These are phyloP conservation scores for Aureobasidium musti DNA, from an alignment of 2,329 filamentous ascomycete species.

Conservation along the genomic window DNA sequence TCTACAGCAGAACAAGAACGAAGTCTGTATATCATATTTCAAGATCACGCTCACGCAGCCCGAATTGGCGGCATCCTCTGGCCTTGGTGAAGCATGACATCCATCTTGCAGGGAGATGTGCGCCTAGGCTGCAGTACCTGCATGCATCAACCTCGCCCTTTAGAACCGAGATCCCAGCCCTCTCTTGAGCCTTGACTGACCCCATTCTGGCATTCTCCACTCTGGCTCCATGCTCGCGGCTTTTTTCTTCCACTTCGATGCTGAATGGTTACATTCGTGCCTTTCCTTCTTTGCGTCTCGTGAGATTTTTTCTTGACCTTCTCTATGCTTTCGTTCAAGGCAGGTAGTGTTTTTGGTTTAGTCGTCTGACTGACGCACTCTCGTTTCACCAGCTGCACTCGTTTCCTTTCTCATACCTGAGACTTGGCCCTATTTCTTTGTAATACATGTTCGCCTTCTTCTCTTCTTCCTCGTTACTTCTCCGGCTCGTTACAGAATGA, in stretches of 20 bases:
- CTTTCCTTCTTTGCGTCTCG: not conserved
- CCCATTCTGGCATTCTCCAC: slow-evolving; percentile 28
- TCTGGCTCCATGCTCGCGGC: slow-evolving; percentile 26
- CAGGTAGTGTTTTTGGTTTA: slow-evolving; percentile 23
- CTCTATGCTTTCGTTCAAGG: slow-evolving; percentile 25
- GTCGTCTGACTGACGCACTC: slow-evolving; percentile 28
- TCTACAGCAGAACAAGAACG: not conserved
- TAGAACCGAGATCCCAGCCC: slow-evolving; percentile 27
- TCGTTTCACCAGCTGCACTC: slow-evolving; percentile 30
- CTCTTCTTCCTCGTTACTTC: slow-evolving; percentile 25
- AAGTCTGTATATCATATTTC: not conserved
- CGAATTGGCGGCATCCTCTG: slow-evolving; percentile 17
- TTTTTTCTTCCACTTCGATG: slow-evolving; percentile 12
- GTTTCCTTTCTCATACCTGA: slow-evolving; percentile 26
- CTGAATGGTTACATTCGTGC: not conserved
- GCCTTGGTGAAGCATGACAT: slow-evolving; percentile 27
- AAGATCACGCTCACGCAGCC: not conserved
- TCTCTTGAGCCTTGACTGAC: slow-evolving; percentile 23
- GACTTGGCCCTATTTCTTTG: slow-evolving; percentile 24
- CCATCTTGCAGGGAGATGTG: slow-evolving; percentile 27
- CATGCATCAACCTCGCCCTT: slow-evolving; percentile 29
- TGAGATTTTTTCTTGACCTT: slow-evolving; percentile 12
- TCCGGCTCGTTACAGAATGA: slow-evolving; percentile 27
- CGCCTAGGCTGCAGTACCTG: slow-evolving; percentile 26
- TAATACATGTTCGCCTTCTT: slow-evolving; percentile 29